phyloP scores from a whole-genome alignment of 192 early-diverging fungal species.

The Martensiomyces pterosporus region DNA sequence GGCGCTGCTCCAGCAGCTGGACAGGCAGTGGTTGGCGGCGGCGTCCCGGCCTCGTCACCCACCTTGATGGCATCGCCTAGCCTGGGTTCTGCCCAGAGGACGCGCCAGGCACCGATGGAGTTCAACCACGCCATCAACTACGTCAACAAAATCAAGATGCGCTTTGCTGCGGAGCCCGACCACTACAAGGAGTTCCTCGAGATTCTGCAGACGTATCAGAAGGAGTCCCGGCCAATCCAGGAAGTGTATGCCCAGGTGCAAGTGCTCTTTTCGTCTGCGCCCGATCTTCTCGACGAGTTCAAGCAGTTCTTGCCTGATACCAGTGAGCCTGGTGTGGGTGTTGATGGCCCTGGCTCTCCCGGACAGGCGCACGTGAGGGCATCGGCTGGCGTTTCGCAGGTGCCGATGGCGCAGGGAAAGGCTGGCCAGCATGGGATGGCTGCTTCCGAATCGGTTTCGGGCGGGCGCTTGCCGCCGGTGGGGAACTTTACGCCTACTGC shows the following conservation, averaged over 20 bases:
- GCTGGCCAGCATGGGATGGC: constrained; percentile 15
- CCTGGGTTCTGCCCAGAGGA: constrained; percentile 20
- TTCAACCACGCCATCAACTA: constrained; percentile 99
- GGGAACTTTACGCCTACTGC: constrained; percentile 54
- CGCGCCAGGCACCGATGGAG: constrained; percentile 77
- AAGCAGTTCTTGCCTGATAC: constrained; percentile 97
- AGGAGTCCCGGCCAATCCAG: constrained; percentile 91
- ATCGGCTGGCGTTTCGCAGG: constrained; percentile 5
- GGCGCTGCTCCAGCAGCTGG: constrained; percentile 1
- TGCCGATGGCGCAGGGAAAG: constrained; percentile 2
- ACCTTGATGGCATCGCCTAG: constrained; percentile 27
- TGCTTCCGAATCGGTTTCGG: constrained; percentile 15
- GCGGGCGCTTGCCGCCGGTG: constrained; percentile 53
- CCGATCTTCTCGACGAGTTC: constrained; percentile 94
- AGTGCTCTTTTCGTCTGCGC: constrained; percentile 75
- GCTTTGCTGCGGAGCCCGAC: constrained; percentile 88
- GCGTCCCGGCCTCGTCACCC: constrained; percentile 25
- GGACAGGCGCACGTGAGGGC: too few relatives aligned
- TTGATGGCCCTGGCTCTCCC: too few relatives aligned
- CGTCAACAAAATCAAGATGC: constrained; percentile 99
- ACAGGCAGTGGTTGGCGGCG: neutral
- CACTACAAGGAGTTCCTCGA: constrained; percentile 97
- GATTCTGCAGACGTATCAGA: constrained; percentile 96
- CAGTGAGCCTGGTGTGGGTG: constrained; percentile 53
- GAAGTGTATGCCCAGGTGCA: constrained; percentile 98